Percentiles rank a stretch among this genome's conserved stretches.
Evolutionary conservation across 108 stramenopile genomes (phyloP).

Genomic region (Cyclotella sp.): DNA sequence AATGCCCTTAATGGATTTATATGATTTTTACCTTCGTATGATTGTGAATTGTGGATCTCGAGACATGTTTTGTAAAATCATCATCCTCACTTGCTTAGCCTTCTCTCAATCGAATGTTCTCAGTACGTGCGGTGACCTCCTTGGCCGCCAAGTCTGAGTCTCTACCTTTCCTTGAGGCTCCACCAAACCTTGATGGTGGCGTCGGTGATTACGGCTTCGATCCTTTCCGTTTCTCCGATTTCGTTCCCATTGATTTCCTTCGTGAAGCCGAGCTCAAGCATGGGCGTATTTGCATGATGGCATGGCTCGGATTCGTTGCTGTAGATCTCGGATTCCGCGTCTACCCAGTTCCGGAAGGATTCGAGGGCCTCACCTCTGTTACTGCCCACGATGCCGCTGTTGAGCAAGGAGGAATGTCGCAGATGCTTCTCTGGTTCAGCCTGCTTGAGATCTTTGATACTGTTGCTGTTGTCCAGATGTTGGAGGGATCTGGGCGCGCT

Average conservation of each 20-base stretch:
- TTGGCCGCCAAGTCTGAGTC: constrained; percentile 62
- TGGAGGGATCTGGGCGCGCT: constrained; percentile 91
- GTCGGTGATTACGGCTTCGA: constrained; percentile 93
- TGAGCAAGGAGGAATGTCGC: constrained; percentile 87
- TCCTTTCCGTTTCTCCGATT: constrained; percentile 92
- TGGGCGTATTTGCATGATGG: constrained; percentile 95
- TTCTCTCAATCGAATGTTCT: not conserved
- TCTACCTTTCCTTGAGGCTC: constrained; percentile 93
- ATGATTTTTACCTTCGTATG: too few species aligned
- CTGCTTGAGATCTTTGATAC: constrained; percentile 76
- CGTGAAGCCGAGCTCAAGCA: constrained; percentile 96
- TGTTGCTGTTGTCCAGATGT: constrained; percentile 83
- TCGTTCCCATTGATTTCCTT: constrained; percentile 90
- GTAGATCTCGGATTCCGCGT: constrained; percentile 84
- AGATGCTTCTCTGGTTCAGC: constrained; percentile 79
- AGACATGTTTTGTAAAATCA: too few species aligned
- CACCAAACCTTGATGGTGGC: constrained; percentile 90
- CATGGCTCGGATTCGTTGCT: constrained; percentile 89
- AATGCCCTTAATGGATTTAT: too few species aligned
- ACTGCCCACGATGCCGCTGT: constrained; percentile 84
- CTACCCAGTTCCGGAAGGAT: constrained; percentile 77
- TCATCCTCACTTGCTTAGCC: not conserved
- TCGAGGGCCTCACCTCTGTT: constrained; percentile 77
- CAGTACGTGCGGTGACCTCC: constrained; percentile 34
- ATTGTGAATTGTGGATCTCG: too few species aligned